These are phyloP conservation scores for Candida sonorensis DNA, from an alignment of 805 yeast species.

Conservation along the genomic window DNA sequence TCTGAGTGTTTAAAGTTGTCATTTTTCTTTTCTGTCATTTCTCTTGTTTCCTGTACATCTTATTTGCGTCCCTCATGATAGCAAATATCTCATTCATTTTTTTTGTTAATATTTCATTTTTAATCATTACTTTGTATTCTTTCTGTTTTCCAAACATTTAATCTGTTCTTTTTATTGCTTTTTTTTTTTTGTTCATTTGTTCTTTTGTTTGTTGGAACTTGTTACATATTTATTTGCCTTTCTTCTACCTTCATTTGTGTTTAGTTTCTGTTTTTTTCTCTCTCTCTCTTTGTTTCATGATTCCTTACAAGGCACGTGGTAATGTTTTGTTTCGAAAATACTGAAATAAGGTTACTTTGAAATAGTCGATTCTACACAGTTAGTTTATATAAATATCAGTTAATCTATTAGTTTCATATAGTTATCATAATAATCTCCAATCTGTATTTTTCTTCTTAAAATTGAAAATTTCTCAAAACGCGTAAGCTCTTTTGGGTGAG, in stretches of 20 bases:
- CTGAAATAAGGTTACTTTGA: not conserved
- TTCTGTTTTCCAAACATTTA: not conserved
- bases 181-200: not conserved
- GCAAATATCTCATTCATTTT: not conserved
- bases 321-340: constrained; percentile 2
- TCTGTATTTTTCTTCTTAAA: too few relatives aligned
- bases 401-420: too few relatives aligned
- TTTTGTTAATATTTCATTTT: too few relatives aligned
- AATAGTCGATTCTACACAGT: too few relatives aligned
- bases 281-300: not conserved
- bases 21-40: not conserved
- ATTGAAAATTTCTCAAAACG: too few relatives aligned
- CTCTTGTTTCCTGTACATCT: not conserved
- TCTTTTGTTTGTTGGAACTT: not conserved
- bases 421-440: too few relatives aligned
- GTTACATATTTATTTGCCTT: not conserved
- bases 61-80: not conserved
- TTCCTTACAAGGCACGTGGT: constrained; percentile 6
- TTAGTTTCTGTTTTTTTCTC: not conserved
- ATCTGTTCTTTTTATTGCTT: not conserved
- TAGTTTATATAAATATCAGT: too few relatives aligned
- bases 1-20: too few relatives aligned
- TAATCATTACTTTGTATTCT: not conserved
- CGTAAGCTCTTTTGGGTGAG: too few relatives aligned
- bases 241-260: not conserved